phyloP scores from a whole-genome alignment of 352 stramenopile species.

The Aphanomyces cochlioides region DNA sequence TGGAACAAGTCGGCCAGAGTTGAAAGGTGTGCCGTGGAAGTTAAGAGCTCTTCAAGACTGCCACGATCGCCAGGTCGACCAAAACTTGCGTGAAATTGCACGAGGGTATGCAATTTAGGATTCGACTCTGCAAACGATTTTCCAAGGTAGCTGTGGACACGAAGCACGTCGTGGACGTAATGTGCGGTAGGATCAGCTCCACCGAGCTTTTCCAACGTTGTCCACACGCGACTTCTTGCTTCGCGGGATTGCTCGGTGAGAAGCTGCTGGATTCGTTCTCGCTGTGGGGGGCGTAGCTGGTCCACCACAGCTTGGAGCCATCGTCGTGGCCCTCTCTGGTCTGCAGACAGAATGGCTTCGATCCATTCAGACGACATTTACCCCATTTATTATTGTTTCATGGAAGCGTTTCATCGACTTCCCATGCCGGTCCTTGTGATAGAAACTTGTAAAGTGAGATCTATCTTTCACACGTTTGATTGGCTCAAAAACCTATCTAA shows the following conservation, averaged over 20 bases:
- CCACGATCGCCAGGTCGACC: background rate
- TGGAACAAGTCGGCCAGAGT: background rate
- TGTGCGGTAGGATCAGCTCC: background rate
- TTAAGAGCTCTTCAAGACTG: background rate
- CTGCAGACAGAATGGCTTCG: no score
- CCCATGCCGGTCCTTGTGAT: no score
- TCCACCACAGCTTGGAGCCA: no score
- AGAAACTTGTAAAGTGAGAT: no score
- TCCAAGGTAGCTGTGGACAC: background rate
- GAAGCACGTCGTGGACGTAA: conserved; percentile 16
- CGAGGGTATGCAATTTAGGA: background rate
- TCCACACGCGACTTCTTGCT: background rate
- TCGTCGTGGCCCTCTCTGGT: no score
- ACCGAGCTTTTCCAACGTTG: background rate
- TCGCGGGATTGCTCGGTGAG: background rate
- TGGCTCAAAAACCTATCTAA: no score
- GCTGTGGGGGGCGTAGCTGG: no score
- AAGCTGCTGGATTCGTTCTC: no score
- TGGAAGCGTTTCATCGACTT: no score
- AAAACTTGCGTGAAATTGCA: conserved; percentile 3
- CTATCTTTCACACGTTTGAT: no score
- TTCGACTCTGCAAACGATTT: background rate
- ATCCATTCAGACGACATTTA: no score
- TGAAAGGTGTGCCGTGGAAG: background rate
- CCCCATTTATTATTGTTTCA: no score